Evolutionary conservation across 164 flowering plant species (phyloP).

Genomic region (Aristolochia contorta): DNA sequence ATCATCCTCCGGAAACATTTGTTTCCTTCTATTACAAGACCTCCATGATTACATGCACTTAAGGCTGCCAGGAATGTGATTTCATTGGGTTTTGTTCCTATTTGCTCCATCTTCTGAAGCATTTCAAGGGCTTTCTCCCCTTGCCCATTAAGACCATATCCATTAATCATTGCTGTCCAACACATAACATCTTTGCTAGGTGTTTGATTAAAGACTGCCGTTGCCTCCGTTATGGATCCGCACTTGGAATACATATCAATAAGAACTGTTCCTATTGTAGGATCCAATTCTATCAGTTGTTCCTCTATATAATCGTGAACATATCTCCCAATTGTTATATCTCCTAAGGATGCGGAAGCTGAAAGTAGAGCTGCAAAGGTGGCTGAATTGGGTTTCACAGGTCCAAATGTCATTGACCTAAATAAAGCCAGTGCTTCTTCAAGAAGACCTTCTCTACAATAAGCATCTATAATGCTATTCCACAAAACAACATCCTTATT

Average conservation of each 20-base stretch:
- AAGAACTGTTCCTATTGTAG: conserved; percentile 35
- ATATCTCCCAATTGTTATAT: conserved; percentile 14
- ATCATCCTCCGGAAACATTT: conserved; percentile 29
- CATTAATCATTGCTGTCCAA: conserved; percentile 47
- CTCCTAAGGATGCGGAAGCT: conserved; percentile 28
- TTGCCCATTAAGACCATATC: conserved; percentile 36
- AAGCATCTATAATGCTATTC: conserved; percentile 42
- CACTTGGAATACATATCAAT: conserved; percentile 41
- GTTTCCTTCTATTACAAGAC: conserved; percentile 40
- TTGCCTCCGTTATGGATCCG: conserved; percentile 27
- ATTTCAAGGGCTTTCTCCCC: conserved; percentile 22
- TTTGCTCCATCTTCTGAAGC: conserved; percentile 29
- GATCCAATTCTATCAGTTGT: conserved; percentile 22
- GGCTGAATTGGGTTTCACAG: conserved; percentile 31
- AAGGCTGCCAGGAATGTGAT: conserved; percentile 33
- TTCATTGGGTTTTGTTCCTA: conserved; percentile 31
- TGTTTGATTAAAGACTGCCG: conserved; percentile 27
- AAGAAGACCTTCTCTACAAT: conserved; percentile 25
- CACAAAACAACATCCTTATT: conserved; percentile 33
- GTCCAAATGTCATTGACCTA: conserved; percentile 20
- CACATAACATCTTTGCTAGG: conserved; percentile 30
- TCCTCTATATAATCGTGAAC: conserved; percentile 21
- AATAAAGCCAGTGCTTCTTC: conserved; percentile 19
- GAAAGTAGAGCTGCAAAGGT: conserved; percentile 40
- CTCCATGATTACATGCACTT: conserved; percentile 45